Conservation (phyloP, 2,329 filamentous ascomycete genomes). For the Pestalotiopsis sp. region DNA sequence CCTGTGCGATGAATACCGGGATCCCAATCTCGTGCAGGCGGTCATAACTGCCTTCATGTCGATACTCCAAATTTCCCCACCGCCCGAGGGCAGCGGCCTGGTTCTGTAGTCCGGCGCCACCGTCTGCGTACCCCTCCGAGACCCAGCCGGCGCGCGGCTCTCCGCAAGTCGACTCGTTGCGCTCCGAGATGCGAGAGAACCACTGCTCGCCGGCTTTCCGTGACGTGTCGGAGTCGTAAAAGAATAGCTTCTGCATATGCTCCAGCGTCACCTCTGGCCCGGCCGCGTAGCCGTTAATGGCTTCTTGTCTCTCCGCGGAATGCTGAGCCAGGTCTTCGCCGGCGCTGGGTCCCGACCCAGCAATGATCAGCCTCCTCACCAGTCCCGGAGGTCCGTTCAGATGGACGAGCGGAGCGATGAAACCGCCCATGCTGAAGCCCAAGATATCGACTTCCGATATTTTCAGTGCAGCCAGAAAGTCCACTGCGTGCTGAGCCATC, state of each 20-base stretch:
- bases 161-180: background rate
- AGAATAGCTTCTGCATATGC: background rate
- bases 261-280: background rate
- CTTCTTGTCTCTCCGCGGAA: background rate
- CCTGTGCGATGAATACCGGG: background rate
- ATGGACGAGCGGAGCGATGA: background rate
- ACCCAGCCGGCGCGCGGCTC: background rate
- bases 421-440: constrained; percentile 3
- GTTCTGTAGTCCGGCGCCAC: background rate
- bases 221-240: background rate
- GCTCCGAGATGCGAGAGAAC: background rate
- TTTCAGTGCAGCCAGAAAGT: background rate
- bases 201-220: background rate
- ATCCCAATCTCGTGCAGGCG: background rate
- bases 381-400: background rate
- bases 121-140: background rate
- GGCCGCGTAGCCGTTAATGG: background rate
- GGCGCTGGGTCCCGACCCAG: background rate
- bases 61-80: background rate
- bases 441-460: background rate
- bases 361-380: background rate
- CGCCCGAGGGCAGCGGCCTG: background rate
- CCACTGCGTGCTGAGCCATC: background rate
- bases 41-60: background rate
- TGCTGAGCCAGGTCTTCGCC: background rate